These are phyloP conservation scores for Suillus discolor DNA, from an alignment of 768 basidiomycete species.

Conservation along the genomic window DNA sequence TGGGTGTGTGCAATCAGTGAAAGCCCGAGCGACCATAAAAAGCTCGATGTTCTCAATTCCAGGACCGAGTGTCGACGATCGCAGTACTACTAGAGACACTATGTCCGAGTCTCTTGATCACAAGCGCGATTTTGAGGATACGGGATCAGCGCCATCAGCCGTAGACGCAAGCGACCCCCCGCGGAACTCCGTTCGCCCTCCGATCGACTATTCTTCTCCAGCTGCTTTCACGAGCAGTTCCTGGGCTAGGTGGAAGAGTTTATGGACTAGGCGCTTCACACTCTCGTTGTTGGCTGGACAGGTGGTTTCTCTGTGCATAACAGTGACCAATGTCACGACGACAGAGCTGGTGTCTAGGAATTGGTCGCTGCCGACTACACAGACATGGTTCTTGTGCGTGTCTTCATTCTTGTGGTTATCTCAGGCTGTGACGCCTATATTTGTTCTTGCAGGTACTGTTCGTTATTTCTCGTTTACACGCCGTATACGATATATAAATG, in stretches of 20 bases:
- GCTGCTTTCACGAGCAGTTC: conserved; percentile 54
- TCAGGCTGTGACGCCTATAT: not conserved
- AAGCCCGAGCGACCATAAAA: not conserved
- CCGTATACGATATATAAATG: conserved; percentile 91
- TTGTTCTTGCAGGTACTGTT: conserved; percentile 62
- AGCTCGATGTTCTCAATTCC: not conserved
- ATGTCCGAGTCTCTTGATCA: conserved; percentile 25
- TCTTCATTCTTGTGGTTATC: not conserved
- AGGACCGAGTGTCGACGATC: not conserved
- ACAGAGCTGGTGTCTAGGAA: conserved; percentile 70
- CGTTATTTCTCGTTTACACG: conserved; percentile 74
- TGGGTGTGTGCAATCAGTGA: not conserved
- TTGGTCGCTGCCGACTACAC: conserved; percentile 79
- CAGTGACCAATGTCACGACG: conserved; percentile 86
- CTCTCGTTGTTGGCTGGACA: conserved; percentile 77
- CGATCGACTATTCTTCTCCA: conserved; percentile 67
- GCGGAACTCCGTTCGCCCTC: conserved; percentile 44
- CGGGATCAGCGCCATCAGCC: not conserved
- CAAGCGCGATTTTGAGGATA: conserved; percentile 26
- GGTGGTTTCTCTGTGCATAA: conserved; percentile 84
- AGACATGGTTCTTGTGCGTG: conserved; percentile 81
- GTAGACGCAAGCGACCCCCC: conserved; percentile 1
- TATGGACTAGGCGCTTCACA: conserved; percentile 79
- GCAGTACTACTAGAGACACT: not conserved
- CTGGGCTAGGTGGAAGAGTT: conserved; percentile 62